phyloP scores from a whole-genome alignment of 2,329 filamentous ascomycete species.

The Apiospora sp. region DNA sequence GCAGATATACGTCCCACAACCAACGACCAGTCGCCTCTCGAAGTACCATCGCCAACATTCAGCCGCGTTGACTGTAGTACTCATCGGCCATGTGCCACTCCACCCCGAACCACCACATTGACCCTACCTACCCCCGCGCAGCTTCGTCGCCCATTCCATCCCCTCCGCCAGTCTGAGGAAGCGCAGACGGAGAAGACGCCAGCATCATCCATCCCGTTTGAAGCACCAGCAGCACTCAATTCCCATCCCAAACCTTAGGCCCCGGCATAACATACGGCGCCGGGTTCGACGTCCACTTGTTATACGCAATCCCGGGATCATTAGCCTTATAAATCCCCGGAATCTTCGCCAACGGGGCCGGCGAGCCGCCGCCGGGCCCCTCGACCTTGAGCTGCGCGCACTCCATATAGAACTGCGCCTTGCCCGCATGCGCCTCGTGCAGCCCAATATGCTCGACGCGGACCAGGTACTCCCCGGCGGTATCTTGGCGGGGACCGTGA shows the following conservation, averaged over 20 bases:
- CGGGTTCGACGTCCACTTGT: conserved; percentile 27
- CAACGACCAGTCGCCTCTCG: background rate
- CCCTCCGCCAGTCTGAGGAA: background rate
- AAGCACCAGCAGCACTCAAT: background rate
- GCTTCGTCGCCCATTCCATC: background rate
- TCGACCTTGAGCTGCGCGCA: conserved; percentile 23
- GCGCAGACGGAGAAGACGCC: no score
- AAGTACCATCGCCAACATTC: background rate
- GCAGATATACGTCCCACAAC: background rate
- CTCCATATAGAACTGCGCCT: conserved; percentile 30
- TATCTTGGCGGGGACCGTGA: conserved; percentile 35
- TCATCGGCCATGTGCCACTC: conserved; percentile 39
- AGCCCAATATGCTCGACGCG: conserved; percentile 39
- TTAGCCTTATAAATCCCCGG: conserved; percentile 21
- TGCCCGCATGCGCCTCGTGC: conserved; percentile 34
- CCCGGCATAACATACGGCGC: conserved; percentile 26
- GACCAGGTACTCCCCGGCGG: conserved; percentile 39
- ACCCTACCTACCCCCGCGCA: conserved; percentile 35
- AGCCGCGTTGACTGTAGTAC: conserved; percentile 38
- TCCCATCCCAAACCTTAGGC: conserved; percentile 26
- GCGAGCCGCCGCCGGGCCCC: conserved; percentile 10
- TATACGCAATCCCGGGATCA: conserved; percentile 24
- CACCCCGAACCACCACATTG: conserved; percentile 39
- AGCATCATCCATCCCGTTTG: background rate
- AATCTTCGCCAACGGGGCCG: conserved; percentile 20